Conservation (phyloP, 148 eudicot genomes). For the Rhododendron molle region DNA sequence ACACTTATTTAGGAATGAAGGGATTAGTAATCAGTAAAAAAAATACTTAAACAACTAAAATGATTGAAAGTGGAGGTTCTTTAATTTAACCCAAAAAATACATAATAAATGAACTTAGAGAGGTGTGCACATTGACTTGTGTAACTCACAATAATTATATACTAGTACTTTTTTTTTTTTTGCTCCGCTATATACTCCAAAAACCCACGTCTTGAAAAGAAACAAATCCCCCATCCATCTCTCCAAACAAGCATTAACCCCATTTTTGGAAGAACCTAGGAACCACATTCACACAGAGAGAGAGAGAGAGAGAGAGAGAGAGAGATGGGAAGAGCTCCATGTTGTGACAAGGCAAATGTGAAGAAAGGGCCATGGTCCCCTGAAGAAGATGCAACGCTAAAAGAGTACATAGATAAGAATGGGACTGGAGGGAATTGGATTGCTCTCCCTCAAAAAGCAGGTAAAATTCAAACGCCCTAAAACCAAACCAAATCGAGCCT, state of each 20-base stretch:
- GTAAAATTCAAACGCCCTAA: slow-evolving; percentile 16
- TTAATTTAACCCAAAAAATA: neutral
- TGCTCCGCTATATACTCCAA: no score
- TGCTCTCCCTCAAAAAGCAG: slow-evolving; percentile 77
- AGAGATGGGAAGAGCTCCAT: slow-evolving; percentile 86
- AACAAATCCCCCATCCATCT: slow-evolving; percentile 6
- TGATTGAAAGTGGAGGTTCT: neutral
- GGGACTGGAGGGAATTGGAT: slow-evolving; percentile 84
- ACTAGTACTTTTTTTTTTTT: neutral
- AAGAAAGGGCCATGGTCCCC: slow-evolving; percentile 94
- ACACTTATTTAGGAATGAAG: no score
- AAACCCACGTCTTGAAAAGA: slow-evolving; percentile 13
- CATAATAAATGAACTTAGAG: neutral
- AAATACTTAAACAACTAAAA: neutral
- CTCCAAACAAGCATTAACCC: slow-evolving; percentile 3
- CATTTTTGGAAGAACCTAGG: slow-evolving; percentile 6
- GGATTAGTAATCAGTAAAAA: no score
- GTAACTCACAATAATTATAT: slow-evolving; percentile 1
- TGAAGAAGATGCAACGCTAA: slow-evolving; percentile 77
- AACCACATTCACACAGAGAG: neutral
- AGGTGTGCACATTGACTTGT: slow-evolving; percentile 19
- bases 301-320: slow-evolving; percentile 18
- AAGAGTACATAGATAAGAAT: slow-evolving; percentile 49
- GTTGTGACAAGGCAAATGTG: slow-evolving; percentile 85
- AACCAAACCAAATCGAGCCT: neutral